phyloP scores from a whole-genome alignment of 2,329 filamentous ascomycete genomes.

The Aspergillus luchuensis region DNA sequence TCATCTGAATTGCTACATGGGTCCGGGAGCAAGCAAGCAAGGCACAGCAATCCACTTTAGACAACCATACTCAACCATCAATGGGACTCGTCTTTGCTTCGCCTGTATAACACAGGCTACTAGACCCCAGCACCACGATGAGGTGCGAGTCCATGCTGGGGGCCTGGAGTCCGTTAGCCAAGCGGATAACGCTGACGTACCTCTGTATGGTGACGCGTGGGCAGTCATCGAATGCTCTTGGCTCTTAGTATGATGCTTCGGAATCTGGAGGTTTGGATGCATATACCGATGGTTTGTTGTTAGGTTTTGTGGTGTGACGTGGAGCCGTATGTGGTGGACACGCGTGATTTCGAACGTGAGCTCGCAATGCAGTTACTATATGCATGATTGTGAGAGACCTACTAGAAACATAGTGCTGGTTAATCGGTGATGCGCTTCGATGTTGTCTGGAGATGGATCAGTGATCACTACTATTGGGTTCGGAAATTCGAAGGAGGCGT shows the following conservation, averaged over 20 bases:
- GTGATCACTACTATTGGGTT: no score
- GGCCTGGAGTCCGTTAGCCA: not conserved
- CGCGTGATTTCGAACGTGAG: no score
- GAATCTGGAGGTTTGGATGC: not conserved
- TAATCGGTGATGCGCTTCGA: no score
- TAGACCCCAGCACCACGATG: constrained; percentile 9
- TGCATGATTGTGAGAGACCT: no score
- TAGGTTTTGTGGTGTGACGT: not conserved
- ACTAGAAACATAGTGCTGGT: no score
- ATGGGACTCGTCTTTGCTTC: constrained; percentile 9
- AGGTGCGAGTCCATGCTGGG: constrained; percentile 8
- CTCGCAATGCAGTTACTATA: no score
- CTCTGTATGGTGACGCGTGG: not conserved
- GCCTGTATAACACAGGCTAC: not conserved
- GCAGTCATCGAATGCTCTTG: not conserved
- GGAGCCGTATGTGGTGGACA: no score
- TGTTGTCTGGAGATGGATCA: no score
- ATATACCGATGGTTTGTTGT: not conserved
- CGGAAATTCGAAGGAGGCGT: no score
- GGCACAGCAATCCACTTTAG: not conserved
- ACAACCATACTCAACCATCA: not conserved
- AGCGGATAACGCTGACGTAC: not conserved
- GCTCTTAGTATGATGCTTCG: not conserved
- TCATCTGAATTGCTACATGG: no score
- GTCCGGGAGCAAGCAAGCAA: not conserved